phyloP scores from a whole-genome alignment of 1,284 basidiomycete genomes.

The Malassezia arunalokei region DNA sequence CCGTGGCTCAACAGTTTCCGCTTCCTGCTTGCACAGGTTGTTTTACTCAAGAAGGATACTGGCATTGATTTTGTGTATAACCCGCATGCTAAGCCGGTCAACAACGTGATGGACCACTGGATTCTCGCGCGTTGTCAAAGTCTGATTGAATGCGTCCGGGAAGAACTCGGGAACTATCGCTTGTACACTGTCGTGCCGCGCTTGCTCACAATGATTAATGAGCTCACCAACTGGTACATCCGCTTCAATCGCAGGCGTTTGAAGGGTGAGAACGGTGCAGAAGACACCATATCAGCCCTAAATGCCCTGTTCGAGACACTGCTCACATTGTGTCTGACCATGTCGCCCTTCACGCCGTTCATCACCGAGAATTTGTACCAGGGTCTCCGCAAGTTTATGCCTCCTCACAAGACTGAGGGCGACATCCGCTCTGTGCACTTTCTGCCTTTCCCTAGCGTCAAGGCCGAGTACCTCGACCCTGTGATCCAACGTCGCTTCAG shows the following conservation, averaged over 20 bases:
- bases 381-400: constrained; percentile 67
- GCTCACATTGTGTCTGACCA: constrained; percentile 83
- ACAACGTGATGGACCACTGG: constrained; percentile 98
- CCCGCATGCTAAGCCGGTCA: constrained; percentile 67
- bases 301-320: constrained; percentile 94
- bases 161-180: constrained; percentile 92
- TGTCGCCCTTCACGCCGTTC: constrained; percentile 98
- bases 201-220: constrained; percentile 79
- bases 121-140: constrained; percentile 93
- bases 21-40: constrained; percentile 95
- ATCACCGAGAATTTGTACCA: constrained; percentile 95
- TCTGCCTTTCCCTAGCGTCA: constrained; percentile 80
- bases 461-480: constrained; percentile 89
- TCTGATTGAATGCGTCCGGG: constrained; percentile 75
- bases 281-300: constrained; percentile 77
- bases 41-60: constrained; percentile 70
- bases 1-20: constrained; percentile 99
- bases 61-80: constrained; percentile 75
- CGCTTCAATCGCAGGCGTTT: constrained; percentile 92
- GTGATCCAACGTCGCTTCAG: constrained; percentile 89
- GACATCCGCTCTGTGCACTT: constrained; percentile 93
- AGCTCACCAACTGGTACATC: constrained; percentile 99
- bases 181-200: constrained; percentile 98
- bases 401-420: constrained; percentile 51
- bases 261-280: constrained; percentile 84